Evolutionary conservation across 176 grass and related monocot species (phyloP).

Genomic region (Rhynchospora pubera): DNA sequence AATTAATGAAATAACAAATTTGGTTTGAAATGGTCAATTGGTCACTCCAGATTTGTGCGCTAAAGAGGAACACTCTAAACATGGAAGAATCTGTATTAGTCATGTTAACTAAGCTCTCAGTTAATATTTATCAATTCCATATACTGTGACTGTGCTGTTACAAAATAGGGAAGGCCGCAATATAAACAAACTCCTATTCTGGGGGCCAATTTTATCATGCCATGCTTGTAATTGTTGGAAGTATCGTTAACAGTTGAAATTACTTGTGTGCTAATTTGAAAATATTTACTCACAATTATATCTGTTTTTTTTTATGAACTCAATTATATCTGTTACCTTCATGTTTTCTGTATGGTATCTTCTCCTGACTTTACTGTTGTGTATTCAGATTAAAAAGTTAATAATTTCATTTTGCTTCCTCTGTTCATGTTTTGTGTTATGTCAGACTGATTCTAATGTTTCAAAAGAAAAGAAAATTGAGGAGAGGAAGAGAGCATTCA

Average conservation of each 20-base stretch:
- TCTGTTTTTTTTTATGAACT: too few relatives aligned
- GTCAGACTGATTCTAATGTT: conserved; percentile 18
- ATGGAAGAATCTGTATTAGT: neutral
- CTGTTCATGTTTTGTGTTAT: conserved; percentile 3
- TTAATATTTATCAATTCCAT: neutral
- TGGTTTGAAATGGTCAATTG: neutral
- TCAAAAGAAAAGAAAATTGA: conserved; percentile 47
- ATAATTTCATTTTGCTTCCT: neutral
- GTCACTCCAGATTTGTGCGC: neutral
- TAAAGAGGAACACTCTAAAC: neutral
- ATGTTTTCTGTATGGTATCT: neutral
- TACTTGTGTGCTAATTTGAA: neutral
- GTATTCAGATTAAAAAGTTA: neutral
- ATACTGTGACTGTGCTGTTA: neutral
- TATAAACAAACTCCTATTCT: neutral
- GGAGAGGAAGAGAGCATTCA: conserved; percentile 39
- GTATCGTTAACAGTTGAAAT: neutral
- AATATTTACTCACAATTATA: neutral
- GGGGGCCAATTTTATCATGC: neutral
- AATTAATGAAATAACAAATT: neutral
- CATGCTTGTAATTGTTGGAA: neutral
- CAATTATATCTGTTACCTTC: neutral
- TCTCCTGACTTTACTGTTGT: neutral
- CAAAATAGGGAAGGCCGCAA: neutral
- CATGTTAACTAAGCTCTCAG: neutral